Conservation (phyloP, 192 early-diverging fungal species). For the Backusella macrospora region DNA sequence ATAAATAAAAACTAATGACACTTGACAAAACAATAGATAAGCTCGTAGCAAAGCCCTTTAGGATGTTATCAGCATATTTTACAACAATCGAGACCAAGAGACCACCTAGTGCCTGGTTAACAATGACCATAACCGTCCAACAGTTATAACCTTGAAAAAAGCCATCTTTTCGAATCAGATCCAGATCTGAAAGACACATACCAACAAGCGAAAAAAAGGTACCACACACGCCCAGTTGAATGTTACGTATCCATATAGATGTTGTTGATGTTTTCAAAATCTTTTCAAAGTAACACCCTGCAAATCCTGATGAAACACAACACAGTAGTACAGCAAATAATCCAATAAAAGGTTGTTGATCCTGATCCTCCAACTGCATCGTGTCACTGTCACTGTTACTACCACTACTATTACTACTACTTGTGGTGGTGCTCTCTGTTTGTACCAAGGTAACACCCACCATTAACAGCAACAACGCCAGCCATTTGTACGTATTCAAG, state of each 20-base stretch:
- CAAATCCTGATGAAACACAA: conserved; percentile 80
- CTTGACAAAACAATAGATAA: conserved; percentile 85
- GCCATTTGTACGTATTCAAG: conserved; percentile 67
- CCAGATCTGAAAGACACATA: conserved; percentile 65
- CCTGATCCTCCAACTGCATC: background rate
- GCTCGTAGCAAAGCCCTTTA: conserved; percentile 90
- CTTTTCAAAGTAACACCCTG: conserved; percentile 91
- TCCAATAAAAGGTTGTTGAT: conserved; percentile 60
- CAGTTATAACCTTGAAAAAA: conserved; percentile 80
- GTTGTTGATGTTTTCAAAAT: conserved; percentile 79
- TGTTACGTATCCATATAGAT: conserved; percentile 81
- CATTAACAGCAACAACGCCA: conserved; percentile 74
- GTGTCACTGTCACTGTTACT: background rate
- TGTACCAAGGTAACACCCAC: conserved; percentile 83
- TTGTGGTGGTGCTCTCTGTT: conserved; percentile 50
- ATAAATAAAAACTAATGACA: conserved; percentile 75
- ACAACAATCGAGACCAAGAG: conserved; percentile 88
- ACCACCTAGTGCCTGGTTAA: conserved; percentile 82
- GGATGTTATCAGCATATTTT: conserved; percentile 90
- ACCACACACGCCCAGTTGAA: conserved; percentile 70
- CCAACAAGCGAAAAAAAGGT: conserved; percentile 69
- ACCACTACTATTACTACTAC: background rate
- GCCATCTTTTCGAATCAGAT: conserved; percentile 59
- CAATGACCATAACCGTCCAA: conserved; percentile 74
- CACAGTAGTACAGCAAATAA: conserved; percentile 71